phyloP scores from a whole-genome alignment of 2,329 filamentous ascomycete genomes.

The Xylaria hypoxylon region DNA sequence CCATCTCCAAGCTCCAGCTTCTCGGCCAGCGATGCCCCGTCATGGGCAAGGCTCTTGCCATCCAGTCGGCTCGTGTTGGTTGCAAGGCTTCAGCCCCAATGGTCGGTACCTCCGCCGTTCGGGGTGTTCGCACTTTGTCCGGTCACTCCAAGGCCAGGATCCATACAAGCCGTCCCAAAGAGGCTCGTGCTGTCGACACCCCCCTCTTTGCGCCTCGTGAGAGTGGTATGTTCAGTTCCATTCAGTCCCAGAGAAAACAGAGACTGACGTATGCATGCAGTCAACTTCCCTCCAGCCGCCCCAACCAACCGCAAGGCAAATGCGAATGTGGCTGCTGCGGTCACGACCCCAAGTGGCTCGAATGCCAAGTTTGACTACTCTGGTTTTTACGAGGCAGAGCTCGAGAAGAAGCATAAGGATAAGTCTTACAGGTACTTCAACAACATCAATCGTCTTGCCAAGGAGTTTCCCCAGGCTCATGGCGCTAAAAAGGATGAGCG shows the following conservation, averaged over 20 bases:
- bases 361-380: constrained; percentile 86
- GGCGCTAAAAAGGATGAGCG: constrained; percentile 84
- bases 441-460: constrained; percentile 98
- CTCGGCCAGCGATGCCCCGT: constrained; percentile 95
- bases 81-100: constrained; percentile 51
- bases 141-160: constrained; percentile 72
- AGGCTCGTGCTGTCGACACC: constrained; percentile 80
- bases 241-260: neutral
- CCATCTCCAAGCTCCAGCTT: constrained; percentile 96
- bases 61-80: constrained; percentile 75
- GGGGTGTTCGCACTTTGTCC: constrained; percentile 64
- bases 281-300: constrained; percentile 52
- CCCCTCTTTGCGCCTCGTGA: constrained; percentile 61
- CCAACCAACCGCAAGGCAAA: constrained; percentile 48
- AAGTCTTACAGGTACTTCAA: constrained; percentile 99
- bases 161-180: constrained; percentile 82
- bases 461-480: constrained; percentile 95
- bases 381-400: constrained; percentile 84
- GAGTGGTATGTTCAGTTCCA: constrained; percentile 57
- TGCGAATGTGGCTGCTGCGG: constrained; percentile 43
- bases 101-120: constrained; percentile 57
- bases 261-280: constrained; percentile 47
- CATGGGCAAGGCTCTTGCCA: constrained; percentile 96
- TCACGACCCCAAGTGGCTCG: constrained; percentile 43
- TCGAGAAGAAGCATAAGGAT: constrained; percentile 99